A percentile compares a stretch with the other conserved stretches of the same genome.
phyloP scores from a whole-genome alignment of 2,329 filamentous ascomycete genomes.

The Cryphonectria naterciae region DNA sequence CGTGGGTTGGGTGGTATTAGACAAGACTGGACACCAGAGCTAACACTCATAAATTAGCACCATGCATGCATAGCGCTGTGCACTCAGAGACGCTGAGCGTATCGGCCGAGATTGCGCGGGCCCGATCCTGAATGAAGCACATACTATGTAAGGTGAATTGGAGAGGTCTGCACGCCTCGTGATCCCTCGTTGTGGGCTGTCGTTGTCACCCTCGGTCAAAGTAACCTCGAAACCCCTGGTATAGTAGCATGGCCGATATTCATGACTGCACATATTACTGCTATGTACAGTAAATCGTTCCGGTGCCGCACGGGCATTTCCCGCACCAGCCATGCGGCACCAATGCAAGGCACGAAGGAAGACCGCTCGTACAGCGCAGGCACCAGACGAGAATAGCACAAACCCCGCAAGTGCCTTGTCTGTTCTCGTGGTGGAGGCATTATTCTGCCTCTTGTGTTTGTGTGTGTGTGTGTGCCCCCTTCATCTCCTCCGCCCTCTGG shows the following conservation, averaged over 20 bases:
- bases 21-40: neutral
- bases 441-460: neutral
- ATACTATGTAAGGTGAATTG: neutral
- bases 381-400: conserved; percentile 6
- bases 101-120: neutral
- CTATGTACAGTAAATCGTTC: neutral
- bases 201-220: neutral
- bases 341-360: neutral
- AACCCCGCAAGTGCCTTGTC: neutral
- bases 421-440: neutral
- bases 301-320: neutral
- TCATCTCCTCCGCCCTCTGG: neutral
- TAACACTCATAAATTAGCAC: neutral
- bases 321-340: neutral
- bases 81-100: neutral
- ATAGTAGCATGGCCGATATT: neutral
- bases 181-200: neutral
- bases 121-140: neutral
- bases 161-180: neutral
- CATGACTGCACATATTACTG: neutral
- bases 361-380: neutral
- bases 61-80: neutral
- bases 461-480: neutral
- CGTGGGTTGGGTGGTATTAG: neutral
- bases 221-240: neutral